phyloP scores from a whole-genome alignment of 129 eudicot species.

The Flaveria sonorensis region DNA sequence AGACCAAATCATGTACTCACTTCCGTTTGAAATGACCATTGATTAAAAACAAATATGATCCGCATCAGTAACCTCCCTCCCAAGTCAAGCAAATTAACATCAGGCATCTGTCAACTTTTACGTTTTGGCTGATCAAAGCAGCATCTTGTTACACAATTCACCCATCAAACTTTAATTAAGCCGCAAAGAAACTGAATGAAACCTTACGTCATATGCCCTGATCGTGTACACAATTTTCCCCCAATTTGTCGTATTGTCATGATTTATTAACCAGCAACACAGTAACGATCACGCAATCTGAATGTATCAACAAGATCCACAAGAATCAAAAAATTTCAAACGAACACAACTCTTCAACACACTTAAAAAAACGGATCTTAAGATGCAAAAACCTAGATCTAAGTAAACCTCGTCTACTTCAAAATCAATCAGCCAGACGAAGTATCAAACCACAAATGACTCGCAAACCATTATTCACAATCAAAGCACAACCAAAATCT shows the following conservation, averaged over 20 bases:
- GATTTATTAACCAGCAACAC: not conserved
- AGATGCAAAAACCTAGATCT: slow-evolving; percentile 26
- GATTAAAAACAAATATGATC: no score
- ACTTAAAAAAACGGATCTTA: not conserved
- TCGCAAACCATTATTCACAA: slow-evolving; percentile 1
- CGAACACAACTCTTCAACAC: slow-evolving; percentile 1
- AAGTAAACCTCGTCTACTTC: not conserved
- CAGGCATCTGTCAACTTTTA: not conserved
- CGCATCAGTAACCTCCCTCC: no score
- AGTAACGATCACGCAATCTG: not conserved
- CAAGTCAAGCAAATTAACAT: no score
- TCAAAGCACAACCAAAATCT: no score
- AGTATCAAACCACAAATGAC: slow-evolving; percentile 1
- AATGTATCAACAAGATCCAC: slow-evolving; percentile 6
- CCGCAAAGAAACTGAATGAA: not conserved
- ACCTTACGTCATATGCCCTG: not conserved
- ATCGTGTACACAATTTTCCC: not conserved
- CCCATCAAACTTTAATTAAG: no score
- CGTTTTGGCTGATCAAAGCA: slow-evolving; percentile 8
- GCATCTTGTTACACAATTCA: not conserved
- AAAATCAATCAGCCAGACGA: slow-evolving; percentile 9
- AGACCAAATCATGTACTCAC: no score
- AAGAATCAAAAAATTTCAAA: not conserved
- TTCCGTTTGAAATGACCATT: no score
- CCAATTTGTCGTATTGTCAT: not conserved